These are phyloP conservation scores for Aeschynomene evenia DNA, from an alignment of 306 rosid genomes.

Conservation along the genomic window DNA sequence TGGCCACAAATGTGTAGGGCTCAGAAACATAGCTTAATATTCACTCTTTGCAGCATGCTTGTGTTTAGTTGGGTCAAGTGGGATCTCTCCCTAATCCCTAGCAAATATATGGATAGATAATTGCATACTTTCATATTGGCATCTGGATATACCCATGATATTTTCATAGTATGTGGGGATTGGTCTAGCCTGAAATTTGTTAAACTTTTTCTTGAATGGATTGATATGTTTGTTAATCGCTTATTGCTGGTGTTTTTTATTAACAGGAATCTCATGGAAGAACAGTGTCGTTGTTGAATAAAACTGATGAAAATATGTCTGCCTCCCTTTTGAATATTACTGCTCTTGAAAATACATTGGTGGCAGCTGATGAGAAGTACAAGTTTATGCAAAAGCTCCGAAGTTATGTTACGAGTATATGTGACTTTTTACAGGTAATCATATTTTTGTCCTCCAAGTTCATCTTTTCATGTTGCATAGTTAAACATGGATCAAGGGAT, in stretches of 20 bases:
- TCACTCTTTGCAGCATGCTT: not conserved
- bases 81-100: conserved; percentile 4
- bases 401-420: conserved; percentile 64
- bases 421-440: conserved; percentile 87
- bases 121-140: conserved; percentile 3
- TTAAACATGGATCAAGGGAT: not conserved
- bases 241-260: not conserved
- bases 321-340: conserved; percentile 75
- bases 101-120: not conserved
- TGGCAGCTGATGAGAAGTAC: conserved; percentile 79
- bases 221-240: conserved; percentile 12
- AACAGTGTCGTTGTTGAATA: conserved; percentile 54
- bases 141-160: not conserved
- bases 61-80: not conserved
- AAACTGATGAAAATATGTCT: conserved; percentile 70
- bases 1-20: conserved; percentile 6
- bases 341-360: conserved; percentile 67
- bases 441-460: conserved; percentile 16
- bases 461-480: not conserved
- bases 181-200: conserved; percentile 18
- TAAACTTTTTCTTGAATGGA: not conserved
- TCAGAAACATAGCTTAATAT: not conserved
- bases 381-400: conserved; percentile 85
- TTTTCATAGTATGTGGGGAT: conserved; percentile 11
- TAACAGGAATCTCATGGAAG: conserved; percentile 83